These are phyloP conservation scores for Aegle marmelos DNA, from an alignment of 345 rosid genomes.

Conservation along the genomic window DNA sequence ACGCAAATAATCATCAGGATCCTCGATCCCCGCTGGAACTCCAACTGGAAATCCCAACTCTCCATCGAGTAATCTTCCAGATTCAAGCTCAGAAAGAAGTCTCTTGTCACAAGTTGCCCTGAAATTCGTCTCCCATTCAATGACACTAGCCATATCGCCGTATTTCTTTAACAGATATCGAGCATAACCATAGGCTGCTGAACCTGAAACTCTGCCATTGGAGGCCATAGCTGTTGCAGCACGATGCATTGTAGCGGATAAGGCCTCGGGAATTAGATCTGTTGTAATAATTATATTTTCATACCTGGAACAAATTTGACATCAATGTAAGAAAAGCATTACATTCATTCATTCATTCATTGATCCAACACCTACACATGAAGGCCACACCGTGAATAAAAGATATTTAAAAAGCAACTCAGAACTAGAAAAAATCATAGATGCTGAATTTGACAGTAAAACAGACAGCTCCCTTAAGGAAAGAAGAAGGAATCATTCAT, in stretches of 20 bases:
- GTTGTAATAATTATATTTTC: slow-evolving; percentile 74
- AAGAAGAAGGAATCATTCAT: not conserved
- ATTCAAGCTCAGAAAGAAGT: slow-evolving; percentile 86
- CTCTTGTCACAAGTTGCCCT: slow-evolving; percentile 72
- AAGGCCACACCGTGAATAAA: slow-evolving; percentile 3
- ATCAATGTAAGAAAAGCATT: slow-evolving; percentile 12
- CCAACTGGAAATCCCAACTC: slow-evolving; percentile 81
- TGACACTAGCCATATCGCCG: slow-evolving; percentile 67
- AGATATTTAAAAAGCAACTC: too few species aligned
- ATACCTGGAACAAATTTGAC: slow-evolving; percentile 52
- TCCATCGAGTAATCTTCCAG: slow-evolving; percentile 60
- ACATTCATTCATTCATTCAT: not conserved
- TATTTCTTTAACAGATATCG: slow-evolving; percentile 79
- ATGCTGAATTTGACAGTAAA: not conserved
- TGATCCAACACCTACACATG: not conserved
- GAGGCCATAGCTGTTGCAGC: slow-evolving; percentile 59
- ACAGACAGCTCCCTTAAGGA: not conserved
- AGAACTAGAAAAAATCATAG: not conserved
- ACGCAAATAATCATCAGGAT: slow-evolving; percentile 79
- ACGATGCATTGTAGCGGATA: slow-evolving; percentile 64
- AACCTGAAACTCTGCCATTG: slow-evolving; percentile 66
- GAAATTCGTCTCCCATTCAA: slow-evolving; percentile 84
- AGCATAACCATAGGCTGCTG: slow-evolving; percentile 67
- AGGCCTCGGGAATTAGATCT: slow-evolving; percentile 85
- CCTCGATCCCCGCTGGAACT: slow-evolving; percentile 80